Evolutionary conservation across 805 yeast genomes (phyloP), one percentile per base, ranked within the genome.

Genomic region (Kazachstania bromeliacearum): DNA sequence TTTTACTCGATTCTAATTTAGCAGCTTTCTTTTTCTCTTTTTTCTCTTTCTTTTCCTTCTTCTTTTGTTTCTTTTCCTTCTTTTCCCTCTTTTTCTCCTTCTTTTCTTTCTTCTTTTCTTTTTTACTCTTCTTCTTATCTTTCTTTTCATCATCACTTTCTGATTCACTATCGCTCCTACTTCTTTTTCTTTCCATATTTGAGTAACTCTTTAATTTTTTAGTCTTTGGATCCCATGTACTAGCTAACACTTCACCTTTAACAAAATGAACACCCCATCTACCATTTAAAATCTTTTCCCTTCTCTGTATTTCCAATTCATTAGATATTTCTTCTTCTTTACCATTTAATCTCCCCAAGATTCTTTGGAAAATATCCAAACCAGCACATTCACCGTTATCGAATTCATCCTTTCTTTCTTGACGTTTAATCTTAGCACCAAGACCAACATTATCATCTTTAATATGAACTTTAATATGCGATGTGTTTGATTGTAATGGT

Each of bases 221-320:
- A 18, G 66, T 59, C 42, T 77, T 75, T 1, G 70, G 61, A 53
- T 85, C 88, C 84, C 94, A 79, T 0, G 95, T 83, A 47, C 95
- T 84, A 36, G 73, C 70, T 41, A 89, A 63, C 1, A 79, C 79
- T 31, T 83, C 96, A 4, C 96, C 96, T 51, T 70, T 77, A 7
- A 89, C 81, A 59, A 89, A 89, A 42, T 76, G 75, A 57, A 89
- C 77, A 5, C 96, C 96, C 81, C 88, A 79, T 47, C 75, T 81
- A 12, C 95, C 94, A 50, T 76, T 78, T n/a, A 85, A 66, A 23
- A 85, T 77, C 33, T 74, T 74, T 16, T 79, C 80, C 40, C 70
- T 68, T 47, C 84, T 68, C 51, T 79, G 78, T 45, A 74, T 67
- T 27, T 83, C 89, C 45, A 85, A 60, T 50, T 77, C 88, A 41